Conservation (phyloP, 2,329 filamentous ascomycete species). For the Chrysoporthe austroafricana region DNA sequence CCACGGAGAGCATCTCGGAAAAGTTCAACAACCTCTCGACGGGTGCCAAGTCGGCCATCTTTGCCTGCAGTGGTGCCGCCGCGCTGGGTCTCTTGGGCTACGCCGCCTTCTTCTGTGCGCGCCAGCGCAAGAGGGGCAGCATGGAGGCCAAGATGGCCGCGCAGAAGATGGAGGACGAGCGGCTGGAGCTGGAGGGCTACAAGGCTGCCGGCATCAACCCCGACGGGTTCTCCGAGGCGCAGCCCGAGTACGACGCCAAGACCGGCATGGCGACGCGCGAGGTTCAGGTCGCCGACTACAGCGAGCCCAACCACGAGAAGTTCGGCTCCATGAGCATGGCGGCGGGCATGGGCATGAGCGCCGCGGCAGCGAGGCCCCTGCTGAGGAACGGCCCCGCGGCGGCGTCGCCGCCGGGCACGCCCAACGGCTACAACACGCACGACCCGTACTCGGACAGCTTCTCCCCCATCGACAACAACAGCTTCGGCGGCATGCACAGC, state of each 20-base stretch:
- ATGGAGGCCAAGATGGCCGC: constrained; percentile 53
- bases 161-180: constrained; percentile 50
- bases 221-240: constrained; percentile 46
- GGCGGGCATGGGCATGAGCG: background rate
- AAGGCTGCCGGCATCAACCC: constrained; percentile 52
- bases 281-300: constrained; percentile 11
- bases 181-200: constrained; percentile 55
- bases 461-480: constrained; percentile 22
- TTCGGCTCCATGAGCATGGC: constrained; percentile 12
- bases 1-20: constrained; percentile 50
- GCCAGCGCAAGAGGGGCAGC: constrained; percentile 56
- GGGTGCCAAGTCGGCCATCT: constrained; percentile 57
- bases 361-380: constrained; percentile 19
- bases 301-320: constrained; percentile 21
- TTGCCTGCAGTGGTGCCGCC: constrained; percentile 51
- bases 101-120: constrained; percentile 57
- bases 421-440: constrained; percentile 22
- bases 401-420: constrained; percentile 22
- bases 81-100: constrained; percentile 47
- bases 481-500: constrained; percentile 12
- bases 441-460: constrained; percentile 27
- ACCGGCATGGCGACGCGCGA: constrained; percentile 29
- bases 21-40: constrained; percentile 59
- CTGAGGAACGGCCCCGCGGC: constrained; percentile 19
- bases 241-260: constrained; percentile 43